Evolutionary conservation across 108 stramenopile species (phyloP), one percentile per base, ranked within the genome.

Genomic region (Thalassiosira profunda): DNA sequence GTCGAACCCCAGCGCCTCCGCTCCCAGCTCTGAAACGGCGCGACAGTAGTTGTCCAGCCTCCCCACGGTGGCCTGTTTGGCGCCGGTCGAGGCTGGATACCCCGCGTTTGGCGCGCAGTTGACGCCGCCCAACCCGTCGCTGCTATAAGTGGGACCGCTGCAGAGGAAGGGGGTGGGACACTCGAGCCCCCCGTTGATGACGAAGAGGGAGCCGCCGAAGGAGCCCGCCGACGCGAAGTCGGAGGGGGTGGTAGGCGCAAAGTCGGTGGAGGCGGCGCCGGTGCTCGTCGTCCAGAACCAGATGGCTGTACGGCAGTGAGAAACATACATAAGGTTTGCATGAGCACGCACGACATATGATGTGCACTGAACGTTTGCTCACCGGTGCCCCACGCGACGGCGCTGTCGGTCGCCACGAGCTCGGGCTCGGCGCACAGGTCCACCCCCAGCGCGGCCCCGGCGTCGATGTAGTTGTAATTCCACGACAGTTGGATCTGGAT

Each of bases 401-500:
- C 51, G 30, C 33, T 31, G 7, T 52, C 51, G 17, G 51, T 52
- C 10, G 51, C 51, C 7, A 52, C 51, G 30, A 29, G 6, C 1
- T 52, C 51, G 7, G 51, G 51, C 29, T 31, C 33, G 29, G 29
- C 33, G 18, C 51, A 52, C 26, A 52, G 33, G 33, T 52, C 51
- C 4, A 23, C 24, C 1, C 29, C 29, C 7, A 52, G 8, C 6
- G n/a, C 23, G 1, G 28, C 51, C 29, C 51, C 51, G 17, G 51
- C 51, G 18, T 52, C 29, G 21, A 4, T 31, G 9, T 52, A 52
- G n/a, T 52, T 52, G 51, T 52, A 52, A 52, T 52, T 52, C 51
- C 51, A 52, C 15, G 15, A 17, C 5, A 52, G 28, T 20, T 52
- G 51, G 1, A 52, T 52, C 51, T 5, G 33, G 26, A 52, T 31